Base-by-base conservation (phyloP, 179 eudicot species). In the Beta corolliflora region DNA sequence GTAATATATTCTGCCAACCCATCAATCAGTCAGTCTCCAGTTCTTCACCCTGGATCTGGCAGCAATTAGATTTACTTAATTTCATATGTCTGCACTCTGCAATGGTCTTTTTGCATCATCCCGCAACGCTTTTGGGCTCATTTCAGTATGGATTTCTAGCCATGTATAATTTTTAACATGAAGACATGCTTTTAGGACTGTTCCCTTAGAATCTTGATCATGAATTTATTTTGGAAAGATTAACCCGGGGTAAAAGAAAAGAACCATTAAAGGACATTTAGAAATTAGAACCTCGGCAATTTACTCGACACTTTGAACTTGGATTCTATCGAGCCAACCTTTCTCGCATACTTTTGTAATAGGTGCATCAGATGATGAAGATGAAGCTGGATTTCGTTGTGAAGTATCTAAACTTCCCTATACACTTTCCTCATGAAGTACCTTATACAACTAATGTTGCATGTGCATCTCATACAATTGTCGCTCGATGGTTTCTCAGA, bases 321-420 rank as follows among this genome's bases (percentile, higher is more conserved):
- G 16, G 31, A 46, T 4, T 45, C 54, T 70, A 19, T 52, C 9
- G 6, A 45, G 13, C 25, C 19, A 16, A 18, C 4, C 31, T 25
- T 10, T 2, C 45, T 11, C 2, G 2, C 71, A 12, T 10, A 11
- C 36, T 0, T 5, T 66, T 66, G 45, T 46, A 46, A 4, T 48
- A 46, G 56, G 56, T n/a, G 8, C 36, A 44, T 69, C 18, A 21
- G 41, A 50, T 11, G 41, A 11, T 50, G 19, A 23, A 46, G 75
- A 13, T 71, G 75, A 50, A 71, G 58, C 75, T 71, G 16, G 31
- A n/a, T 71, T 48, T 53, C 73, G 14, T 44, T 70, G 54, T 19
- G 74, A 45, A 9, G 31, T 45, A 70, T 9, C 9, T 9, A 10
- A 70, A 70, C 4, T 41, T 18, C 23, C 5, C 3, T 45, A 8